Evolutionary conservation across 2,329 filamentous ascomycete species (phyloP).

Genomic region (Bipolaris cookei): DNA sequence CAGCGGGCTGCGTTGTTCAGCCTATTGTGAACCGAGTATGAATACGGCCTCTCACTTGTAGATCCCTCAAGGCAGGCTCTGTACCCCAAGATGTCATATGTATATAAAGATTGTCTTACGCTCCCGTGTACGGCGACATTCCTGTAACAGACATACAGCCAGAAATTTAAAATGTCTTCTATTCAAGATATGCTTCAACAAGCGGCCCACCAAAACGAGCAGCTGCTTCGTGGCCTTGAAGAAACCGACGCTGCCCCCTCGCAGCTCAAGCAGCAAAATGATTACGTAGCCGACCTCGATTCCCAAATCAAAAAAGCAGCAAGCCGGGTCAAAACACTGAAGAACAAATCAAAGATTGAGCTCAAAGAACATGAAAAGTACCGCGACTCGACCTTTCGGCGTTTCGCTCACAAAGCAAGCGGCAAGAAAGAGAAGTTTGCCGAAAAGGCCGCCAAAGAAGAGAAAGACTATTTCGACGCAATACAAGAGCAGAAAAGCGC

Average conservation of each 20-base stretch:
- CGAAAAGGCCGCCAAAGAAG: constrained; percentile 45
- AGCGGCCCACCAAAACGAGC: constrained; percentile 34
- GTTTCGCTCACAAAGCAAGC: constrained; percentile 42
- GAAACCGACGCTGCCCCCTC: constrained; percentile 40
- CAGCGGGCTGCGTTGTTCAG: constrained; percentile 2
- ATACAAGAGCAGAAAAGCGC: constrained; percentile 42
- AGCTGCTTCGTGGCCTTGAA: constrained; percentile 35
- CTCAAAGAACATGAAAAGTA: constrained; percentile 46
- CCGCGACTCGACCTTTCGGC: constrained; percentile 40
- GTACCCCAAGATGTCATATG: neutral
- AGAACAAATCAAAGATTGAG: constrained; percentile 29
- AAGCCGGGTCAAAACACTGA: constrained; percentile 25
- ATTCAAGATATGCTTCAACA: constrained; percentile 35
- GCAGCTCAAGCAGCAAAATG: constrained; percentile 40
- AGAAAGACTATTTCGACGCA: constrained; percentile 45
- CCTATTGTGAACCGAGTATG: constrained; percentile 21
- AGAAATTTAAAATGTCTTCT: constrained; percentile 25
- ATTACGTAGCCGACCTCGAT: constrained; percentile 38
- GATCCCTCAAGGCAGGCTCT: constrained; percentile 5
- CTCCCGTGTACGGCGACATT: neutral
- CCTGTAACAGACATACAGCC: neutral
- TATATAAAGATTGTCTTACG: neutral
- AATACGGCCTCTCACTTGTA: neutral
- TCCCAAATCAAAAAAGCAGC: constrained; percentile 28
- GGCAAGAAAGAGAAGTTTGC: constrained; percentile 37